Conservation (phyloP, 768 basidiomycete species). For the Trametes coccinea region DNA sequence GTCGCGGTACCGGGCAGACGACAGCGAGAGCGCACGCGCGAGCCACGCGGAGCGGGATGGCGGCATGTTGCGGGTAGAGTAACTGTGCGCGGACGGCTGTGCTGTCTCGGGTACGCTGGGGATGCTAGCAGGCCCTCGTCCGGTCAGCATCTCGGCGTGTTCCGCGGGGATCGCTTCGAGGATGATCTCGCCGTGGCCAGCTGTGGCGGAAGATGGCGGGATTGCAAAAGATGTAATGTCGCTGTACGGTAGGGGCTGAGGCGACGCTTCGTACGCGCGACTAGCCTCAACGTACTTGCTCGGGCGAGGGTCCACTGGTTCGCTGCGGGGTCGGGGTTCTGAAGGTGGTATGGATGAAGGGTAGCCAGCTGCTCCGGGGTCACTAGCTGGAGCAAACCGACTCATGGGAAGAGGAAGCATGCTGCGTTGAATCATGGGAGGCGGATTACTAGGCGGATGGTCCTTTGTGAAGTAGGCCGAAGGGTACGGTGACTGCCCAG, state of each 20-base stretch:
- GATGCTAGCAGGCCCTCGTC: neutral
- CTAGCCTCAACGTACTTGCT: neutral
- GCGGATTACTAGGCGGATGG: neutral
- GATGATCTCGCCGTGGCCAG: neutral
- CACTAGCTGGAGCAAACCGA: neutral
- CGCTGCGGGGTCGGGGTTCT: neutral
- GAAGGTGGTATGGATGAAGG: neutral
- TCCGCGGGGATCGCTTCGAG: neutral
- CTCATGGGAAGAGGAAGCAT: neutral
- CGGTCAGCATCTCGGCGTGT: neutral
- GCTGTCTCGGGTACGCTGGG: neutral
- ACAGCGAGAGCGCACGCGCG: neutral
- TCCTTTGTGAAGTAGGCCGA: neutral
- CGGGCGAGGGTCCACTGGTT: neutral
- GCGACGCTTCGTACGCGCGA: neutral
- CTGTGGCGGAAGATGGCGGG: neutral
- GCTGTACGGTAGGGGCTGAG: neutral
- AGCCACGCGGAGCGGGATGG: conserved; percentile 1
- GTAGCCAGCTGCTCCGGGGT: neutral
- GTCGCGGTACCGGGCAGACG: neutral
- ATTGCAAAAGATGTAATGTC: neutral
- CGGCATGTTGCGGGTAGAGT: neutral
- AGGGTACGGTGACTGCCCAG: neutral
- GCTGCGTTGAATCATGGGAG: neutral
- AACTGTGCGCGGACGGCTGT: neutral